A percentile compares a stretch with the other conserved stretches of the same genome.
phyloP scores from a whole-genome alignment of 2,329 filamentous ascomycete species.

The Hypoxylon sp. region DNA sequence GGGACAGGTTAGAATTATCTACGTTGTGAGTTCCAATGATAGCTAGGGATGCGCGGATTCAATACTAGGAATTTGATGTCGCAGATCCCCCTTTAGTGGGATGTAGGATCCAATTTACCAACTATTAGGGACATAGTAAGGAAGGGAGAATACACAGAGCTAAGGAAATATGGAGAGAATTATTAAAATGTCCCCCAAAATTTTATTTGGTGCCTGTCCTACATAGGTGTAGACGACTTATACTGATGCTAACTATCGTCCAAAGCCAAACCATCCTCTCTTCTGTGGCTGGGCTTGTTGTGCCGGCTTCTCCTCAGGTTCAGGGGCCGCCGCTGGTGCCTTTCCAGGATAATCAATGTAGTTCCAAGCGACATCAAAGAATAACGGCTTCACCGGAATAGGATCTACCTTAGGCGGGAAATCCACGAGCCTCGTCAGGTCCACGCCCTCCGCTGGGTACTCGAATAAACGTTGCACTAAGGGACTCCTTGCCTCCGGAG shows the following conservation, averaged over 20 bases:
- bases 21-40: background rate
- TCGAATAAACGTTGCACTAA: slow-evolving; percentile 81
- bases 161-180: slow-evolving; percentile 13
- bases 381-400: slow-evolving; percentile 93
- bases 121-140: slow-evolving; percentile 7
- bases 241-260: slow-evolving; percentile 57
- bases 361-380: slow-evolving; percentile 97
- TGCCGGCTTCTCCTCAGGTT: slow-evolving; percentile 55
- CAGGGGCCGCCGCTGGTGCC: slow-evolving; percentile 53
- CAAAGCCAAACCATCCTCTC: slow-evolving; percentile 85
- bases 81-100: slow-evolving; percentile 43
- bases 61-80: slow-evolving; percentile 44
- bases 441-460: slow-evolving; percentile 79
- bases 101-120: slow-evolving; percentile 26
- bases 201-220: slow-evolving; percentile 13
- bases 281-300: slow-evolving; percentile 66
- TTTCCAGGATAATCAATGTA: slow-evolving; percentile 92
- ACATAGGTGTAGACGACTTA: slow-evolving; percentile 14
- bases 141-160: slow-evolving; percentile 14
- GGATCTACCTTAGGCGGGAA: slow-evolving; percentile 88
- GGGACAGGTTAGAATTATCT: slow-evolving; percentile 9
- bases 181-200: slow-evolving; percentile 19
- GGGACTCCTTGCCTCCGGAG: slow-evolving; percentile 66
- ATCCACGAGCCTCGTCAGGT: slow-evolving; percentile 84
- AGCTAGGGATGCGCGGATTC: slow-evolving; percentile 42